Evolutionary conservation across 345 rosid species (phyloP).

Genomic region (Arabidopsis arenosa): DNA sequence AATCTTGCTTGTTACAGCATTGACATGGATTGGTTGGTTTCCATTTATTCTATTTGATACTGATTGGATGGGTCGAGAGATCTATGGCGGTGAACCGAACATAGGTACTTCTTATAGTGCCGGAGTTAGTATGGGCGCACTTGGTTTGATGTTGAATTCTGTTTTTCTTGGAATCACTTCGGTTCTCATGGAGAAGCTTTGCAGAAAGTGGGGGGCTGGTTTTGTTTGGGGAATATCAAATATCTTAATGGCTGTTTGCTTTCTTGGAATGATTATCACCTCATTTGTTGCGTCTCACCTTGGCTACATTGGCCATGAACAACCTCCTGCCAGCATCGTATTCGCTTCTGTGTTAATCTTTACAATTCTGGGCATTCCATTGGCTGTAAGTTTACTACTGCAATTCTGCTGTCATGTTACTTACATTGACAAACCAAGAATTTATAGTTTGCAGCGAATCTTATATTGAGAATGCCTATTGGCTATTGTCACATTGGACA

Average conservation of each 20-base stretch:
- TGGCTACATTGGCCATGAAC: conserved; percentile 60
- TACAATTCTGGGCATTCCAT: conserved; percentile 82
- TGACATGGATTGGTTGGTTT: conserved; percentile 96
- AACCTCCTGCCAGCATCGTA: conserved; percentile 76
- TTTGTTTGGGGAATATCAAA: conserved; percentile 89
- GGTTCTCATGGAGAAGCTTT: conserved; percentile 89
- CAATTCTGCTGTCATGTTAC: conserved; percentile 21
- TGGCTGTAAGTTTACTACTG: conserved; percentile 72
- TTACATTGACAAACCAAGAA: background rate
- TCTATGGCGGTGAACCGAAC: conserved; percentile 85
- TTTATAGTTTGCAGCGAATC: background rate
- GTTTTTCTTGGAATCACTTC: conserved; percentile 91
- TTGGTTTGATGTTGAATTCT: conserved; percentile 93
- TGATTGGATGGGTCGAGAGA: conserved; percentile 98
- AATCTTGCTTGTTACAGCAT: conserved; percentile 76
- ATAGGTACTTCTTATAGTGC: conserved; percentile 62
- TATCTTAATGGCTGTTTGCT: conserved; percentile 84
- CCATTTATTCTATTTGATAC: conserved; percentile 93
- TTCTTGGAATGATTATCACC: conserved; percentile 74
- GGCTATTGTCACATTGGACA: conserved; percentile 14
- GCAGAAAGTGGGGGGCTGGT: conserved; percentile 97
- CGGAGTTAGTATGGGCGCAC: conserved; percentile 92
- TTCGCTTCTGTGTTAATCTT: conserved; percentile 68
- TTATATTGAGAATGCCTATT: background rate
- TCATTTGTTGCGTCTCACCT: conserved; percentile 64